These are phyloP conservation scores for Biscogniauxia mediterranea DNA, from an alignment of 2,329 filamentous ascomycete species.

Conservation along the genomic window DNA sequence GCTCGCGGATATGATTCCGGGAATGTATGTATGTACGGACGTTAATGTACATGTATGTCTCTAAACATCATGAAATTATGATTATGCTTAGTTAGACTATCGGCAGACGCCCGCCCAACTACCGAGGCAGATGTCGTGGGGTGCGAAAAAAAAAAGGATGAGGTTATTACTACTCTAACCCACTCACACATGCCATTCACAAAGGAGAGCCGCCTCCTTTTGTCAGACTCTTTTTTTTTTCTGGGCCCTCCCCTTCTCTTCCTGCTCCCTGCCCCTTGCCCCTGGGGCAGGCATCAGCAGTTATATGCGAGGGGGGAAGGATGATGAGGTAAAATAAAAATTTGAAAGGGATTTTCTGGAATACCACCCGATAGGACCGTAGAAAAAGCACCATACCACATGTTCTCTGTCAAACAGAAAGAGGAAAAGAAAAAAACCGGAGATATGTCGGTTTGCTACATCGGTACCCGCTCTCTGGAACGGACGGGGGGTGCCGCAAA, in stretches of 20 bases:
- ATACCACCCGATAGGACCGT: not conserved
- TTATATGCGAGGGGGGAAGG: not conserved
- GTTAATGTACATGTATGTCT: not conserved
- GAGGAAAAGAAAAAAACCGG: not conserved
- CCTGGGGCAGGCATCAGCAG: not conserved
- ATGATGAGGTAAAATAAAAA: not conserved
- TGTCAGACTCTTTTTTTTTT: not conserved
- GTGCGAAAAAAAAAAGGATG: not conserved
- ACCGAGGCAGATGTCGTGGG: not conserved
- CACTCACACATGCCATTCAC: not conserved
- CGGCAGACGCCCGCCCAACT: not conserved
- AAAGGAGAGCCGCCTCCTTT: not conserved
- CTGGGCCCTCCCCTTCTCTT: too few relatives aligned
- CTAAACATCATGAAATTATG: not conserved
- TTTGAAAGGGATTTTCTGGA: too few relatives aligned
- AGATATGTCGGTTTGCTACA: not conserved
- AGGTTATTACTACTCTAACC: not conserved
- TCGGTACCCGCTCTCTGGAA: not conserved
- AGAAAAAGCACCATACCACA: not conserved
- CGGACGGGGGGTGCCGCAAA: too few relatives aligned
- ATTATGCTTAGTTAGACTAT: not conserved
- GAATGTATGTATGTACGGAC: not conserved
- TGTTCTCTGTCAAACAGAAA: not conserved
- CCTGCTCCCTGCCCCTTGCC: too few relatives aligned
- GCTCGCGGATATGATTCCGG: not conserved